Percentiles rank a stretch among this genome's conserved stretches.
Conservation (phyloP, 495 filamentous ascomycete species). For the Friedmanniomyces endolithicus region DNA sequence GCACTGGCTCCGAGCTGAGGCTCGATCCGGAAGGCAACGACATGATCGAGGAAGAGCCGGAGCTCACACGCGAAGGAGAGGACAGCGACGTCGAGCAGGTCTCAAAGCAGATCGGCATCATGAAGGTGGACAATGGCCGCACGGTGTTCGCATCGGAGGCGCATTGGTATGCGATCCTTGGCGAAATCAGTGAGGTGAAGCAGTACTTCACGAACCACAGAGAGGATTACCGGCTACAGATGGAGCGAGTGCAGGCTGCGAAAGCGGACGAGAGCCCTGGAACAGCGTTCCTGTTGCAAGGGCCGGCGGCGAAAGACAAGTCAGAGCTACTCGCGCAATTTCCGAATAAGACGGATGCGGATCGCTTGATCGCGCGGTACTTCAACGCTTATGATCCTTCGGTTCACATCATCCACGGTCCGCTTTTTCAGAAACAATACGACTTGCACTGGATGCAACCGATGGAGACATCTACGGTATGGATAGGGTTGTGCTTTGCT, state of each 20-base stretch:
- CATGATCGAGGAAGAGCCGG: conserved; percentile 37
- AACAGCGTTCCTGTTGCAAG: conserved; percentile 59
- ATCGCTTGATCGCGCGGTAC: conserved; percentile 63
- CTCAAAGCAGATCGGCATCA: conserved; percentile 79
- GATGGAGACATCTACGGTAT: conserved; percentile 63
- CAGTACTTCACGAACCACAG: conserved; percentile 68
- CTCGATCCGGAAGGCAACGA: conserved; percentile 50
- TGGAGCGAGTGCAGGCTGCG: conserved; percentile 48
- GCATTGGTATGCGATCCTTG: conserved; percentile 85
- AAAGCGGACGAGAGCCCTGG: conserved; percentile 36
- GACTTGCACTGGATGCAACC: conserved; percentile 83
- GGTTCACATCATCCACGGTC: conserved; percentile 73
- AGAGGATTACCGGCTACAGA: conserved; percentile 54
- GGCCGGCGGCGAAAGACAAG: conserved; percentile 51
- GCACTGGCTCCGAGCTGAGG: conserved; percentile 24
- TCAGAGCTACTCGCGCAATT: conserved; percentile 67
- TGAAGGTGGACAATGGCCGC: conserved; percentile 81
- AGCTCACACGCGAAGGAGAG: conserved; percentile 35
- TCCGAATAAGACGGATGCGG: conserved; percentile 65
- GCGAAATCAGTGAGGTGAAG: conserved; percentile 87
- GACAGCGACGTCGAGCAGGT: conserved; percentile 85
- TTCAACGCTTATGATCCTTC: conserved; percentile 62
- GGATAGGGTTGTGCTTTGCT: conserved; percentile 79
- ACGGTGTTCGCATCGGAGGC: conserved; percentile 82
- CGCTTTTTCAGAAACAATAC: conserved; percentile 74